phyloP scores from a whole-genome alignment of 371 early-diverging fungal species.

The Mucor circinelloides region DNA sequence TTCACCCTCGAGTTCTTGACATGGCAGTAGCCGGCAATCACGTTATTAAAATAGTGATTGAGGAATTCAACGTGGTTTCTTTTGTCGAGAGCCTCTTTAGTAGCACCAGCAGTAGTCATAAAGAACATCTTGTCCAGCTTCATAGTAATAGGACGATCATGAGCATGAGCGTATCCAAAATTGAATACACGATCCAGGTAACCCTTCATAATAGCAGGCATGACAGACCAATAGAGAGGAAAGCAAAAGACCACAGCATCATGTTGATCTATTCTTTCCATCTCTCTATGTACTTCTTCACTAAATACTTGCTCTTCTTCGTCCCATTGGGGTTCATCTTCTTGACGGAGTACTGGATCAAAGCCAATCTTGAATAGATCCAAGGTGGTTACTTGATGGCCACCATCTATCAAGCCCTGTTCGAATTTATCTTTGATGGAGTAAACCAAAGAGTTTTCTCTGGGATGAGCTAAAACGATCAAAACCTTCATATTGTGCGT shows the following conservation, averaged over 20 bases:
- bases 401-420: slow-evolving; percentile 1
- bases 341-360: not conserved
- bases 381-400: slow-evolving; percentile 2
- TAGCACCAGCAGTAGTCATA: not conserved
- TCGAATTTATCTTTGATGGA: not conserved
- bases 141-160: not conserved
- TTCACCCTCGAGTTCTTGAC: not conserved
- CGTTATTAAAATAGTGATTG: not conserved
- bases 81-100: too few species aligned
- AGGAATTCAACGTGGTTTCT: not conserved
- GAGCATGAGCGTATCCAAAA: not conserved
- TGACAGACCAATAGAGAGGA: slow-evolving; percentile 4
- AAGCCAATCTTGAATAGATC: slow-evolving; percentile 1
- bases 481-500: slow-evolving; percentile 1
- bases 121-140: not conserved
- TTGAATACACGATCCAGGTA: slow-evolving; percentile 5
- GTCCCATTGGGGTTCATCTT: not conserved
- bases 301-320: not conserved
- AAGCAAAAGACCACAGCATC: slow-evolving; percentile 4
- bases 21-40: not conserved
- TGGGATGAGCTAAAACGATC: slow-evolving; percentile 4
- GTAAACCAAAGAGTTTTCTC: slow-evolving; percentile 6
- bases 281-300: not conserved
- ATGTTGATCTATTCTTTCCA: not conserved
- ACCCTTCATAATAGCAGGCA: slow-evolving; percentile 10